These are phyloP conservation scores for Podospora comata DNA, from an alignment of 495 filamentous ascomycete genomes.

Conservation along the genomic window DNA sequence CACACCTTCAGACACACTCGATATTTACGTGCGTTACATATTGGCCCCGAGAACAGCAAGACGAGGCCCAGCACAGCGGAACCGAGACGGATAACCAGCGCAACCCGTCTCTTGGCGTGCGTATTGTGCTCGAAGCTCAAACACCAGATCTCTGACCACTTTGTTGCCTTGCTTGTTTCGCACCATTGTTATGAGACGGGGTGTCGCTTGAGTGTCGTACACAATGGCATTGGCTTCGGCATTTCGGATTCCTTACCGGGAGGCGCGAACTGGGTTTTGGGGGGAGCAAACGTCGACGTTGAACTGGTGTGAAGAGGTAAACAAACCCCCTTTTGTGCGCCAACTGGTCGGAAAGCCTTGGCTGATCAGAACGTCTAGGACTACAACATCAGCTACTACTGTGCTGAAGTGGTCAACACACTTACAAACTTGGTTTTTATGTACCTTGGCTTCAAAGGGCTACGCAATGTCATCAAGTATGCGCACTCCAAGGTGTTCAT, in stretches of 20 bases:
- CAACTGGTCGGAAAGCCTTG: neutral
- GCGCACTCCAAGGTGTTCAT: conserved; percentile 71
- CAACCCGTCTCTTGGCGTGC: neutral
- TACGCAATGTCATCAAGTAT: conserved; percentile 65
- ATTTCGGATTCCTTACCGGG: conserved; percentile 64
- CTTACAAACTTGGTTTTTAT: conserved; percentile 81
- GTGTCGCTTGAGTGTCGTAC: neutral
- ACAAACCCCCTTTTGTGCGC: neutral
- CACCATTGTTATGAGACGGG: neutral
- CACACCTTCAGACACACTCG: neutral
- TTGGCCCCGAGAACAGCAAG: too few species aligned
- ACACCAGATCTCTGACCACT: too few species aligned
- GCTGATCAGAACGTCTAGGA: conserved; percentile 31
- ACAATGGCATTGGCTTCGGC: conserved; percentile 20
- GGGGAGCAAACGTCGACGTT: conserved; percentile 81
- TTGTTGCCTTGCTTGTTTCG: neutral
- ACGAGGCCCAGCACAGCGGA: too few species aligned
- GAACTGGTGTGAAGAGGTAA: conserved; percentile 92
- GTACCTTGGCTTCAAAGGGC: conserved; percentile 66
- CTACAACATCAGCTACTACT: conserved; percentile 49
- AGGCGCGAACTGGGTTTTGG: conserved; percentile 70
- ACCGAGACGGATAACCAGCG: neutral
- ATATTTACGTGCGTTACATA: neutral
- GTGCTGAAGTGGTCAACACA: conserved; percentile 51
- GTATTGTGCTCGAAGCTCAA: neutral